Base-by-base conservation (phyloP, 2,329 filamentous ascomycete species). In the Thielaviopsis punctulata region DNA sequence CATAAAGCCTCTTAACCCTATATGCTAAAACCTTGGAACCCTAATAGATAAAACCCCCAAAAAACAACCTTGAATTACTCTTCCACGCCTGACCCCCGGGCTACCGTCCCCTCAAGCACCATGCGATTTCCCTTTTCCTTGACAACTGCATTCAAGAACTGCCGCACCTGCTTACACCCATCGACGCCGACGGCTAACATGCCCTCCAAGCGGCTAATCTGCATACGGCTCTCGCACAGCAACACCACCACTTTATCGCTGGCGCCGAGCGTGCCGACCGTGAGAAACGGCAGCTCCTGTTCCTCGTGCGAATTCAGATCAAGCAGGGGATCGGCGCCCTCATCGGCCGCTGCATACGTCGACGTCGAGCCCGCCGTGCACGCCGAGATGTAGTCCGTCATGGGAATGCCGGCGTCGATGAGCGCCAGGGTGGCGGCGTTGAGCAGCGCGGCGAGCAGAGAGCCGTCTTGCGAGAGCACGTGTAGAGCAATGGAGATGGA, bases 161-260 rank as follows among this genome's bases (percentile, higher is more conserved):
- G 75, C 57, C 86, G 76, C 39, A 96, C 80, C 63, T 89, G 83
- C 66, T 83, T 87, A 66, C 90, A 96, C 4, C 89, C 92, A 63
- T 95, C 89, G 48, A 95, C 80, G 0, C 84, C 90, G 1, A 95
- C 87, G 0, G 86, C 87, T 59, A 98, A 69, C 89, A 98, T 94
- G 1, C 85, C 85, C 68, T 98, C 90, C 55, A 96, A 63, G 53
- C 88, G 76, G 54, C 75, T 75, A 57, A 84, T 78, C 65, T 93
- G 84, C n/a, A 95, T 82, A 47, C 86, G 79, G 52, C 82, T 92
- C 72, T 96, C 92, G 73, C 93, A 85, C 12, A 89, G 76, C 57
- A 94, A 67, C 6, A 89, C 83, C 2, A 78, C 80, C 2, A 96
- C 81, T 59, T 80, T 82, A 62, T 90, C 86, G 47, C 73, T 79